phyloP scores from a whole-genome alignment of 1,284 basidiomycete genomes.

The Ceratobasidium theobromae region DNA sequence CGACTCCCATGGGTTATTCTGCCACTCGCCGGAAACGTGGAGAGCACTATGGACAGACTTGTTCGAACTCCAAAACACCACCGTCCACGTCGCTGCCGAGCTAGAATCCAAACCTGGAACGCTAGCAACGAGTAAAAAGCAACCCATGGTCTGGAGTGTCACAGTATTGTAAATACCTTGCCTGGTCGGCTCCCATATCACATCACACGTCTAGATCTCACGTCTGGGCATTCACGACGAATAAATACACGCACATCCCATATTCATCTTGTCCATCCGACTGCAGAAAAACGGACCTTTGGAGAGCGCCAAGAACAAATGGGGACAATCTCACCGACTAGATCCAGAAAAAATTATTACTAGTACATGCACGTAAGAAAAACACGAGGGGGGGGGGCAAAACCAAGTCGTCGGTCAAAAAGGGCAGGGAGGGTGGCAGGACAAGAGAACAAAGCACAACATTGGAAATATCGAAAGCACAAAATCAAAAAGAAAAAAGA shows the following conservation, averaged over 20 bases:
- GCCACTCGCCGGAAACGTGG: constrained; percentile 24
- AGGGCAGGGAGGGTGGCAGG: too few relatives aligned
- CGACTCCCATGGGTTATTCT: not conserved
- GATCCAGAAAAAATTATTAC: constrained; percentile 11
- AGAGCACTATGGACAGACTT: constrained; percentile 10
- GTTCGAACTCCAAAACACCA: not conserved
- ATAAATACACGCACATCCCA: not conserved
- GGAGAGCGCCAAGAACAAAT: too few relatives aligned
- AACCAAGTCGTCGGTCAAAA: not conserved
- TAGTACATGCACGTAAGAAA: constrained; percentile 20
- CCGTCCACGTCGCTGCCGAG: too few relatives aligned
- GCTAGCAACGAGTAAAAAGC: not conserved
- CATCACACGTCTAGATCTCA: too few relatives aligned
- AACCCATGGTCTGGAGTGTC: constrained; percentile 17
- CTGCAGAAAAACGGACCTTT: too few relatives aligned
- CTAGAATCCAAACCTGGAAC: too few relatives aligned
- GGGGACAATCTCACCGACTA: too few relatives aligned
- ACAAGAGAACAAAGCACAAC: not conserved
- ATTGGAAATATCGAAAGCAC: constrained; percentile 16
- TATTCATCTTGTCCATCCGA: not conserved
- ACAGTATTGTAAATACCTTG: not conserved
- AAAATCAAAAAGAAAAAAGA: not conserved
- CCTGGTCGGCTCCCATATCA: too few relatives aligned
- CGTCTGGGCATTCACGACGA: not conserved
- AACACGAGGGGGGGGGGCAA: not conserved